phyloP scores from a whole-genome alignment of 2,329 filamentous ascomycete genomes.

The Trichoderma polysporum region DNA sequence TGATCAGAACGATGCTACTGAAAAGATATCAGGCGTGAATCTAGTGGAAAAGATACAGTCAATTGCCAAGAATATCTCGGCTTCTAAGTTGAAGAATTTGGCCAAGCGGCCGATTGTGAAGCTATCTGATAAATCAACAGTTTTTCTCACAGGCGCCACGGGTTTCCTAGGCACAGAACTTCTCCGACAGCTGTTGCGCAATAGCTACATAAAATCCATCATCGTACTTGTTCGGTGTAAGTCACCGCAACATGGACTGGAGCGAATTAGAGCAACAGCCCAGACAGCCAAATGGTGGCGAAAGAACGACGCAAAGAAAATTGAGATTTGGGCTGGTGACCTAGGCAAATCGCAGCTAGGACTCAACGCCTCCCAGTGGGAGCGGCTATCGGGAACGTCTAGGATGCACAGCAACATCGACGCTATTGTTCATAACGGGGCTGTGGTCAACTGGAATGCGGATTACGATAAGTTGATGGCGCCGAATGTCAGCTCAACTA shows the following conservation, averaged over 20 bases:
- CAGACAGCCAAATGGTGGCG: slow-evolving; percentile 10
- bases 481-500: slow-evolving; percentile 61
- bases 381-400: neutral
- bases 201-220: neutral
- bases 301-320: neutral
- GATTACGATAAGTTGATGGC: slow-evolving; percentile 70
- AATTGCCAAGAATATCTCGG: neutral
- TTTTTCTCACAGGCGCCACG: slow-evolving; percentile 17
- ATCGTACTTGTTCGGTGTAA: slow-evolving; percentile 8
- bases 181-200: slow-evolving; percentile 12
- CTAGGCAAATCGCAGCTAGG: neutral
- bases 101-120: neutral
- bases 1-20: neutral
- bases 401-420: slow-evolving; percentile 42
- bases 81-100: neutral
- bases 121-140: neutral
- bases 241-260: slow-evolving; percentile 1
- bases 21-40: neutral
- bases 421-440: slow-evolving; percentile 78
- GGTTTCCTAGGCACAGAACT: slow-evolving; percentile 15
- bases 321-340: slow-evolving; percentile 15
- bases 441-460: slow-evolving; percentile 75
- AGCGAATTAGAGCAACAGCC: slow-evolving; percentile 1
- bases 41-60: neutral
- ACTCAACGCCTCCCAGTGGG: neutral